phyloP scores from a whole-genome alignment of 2,329 filamentous ascomycete species.

The Ceratocystis smalleyi region DNA sequence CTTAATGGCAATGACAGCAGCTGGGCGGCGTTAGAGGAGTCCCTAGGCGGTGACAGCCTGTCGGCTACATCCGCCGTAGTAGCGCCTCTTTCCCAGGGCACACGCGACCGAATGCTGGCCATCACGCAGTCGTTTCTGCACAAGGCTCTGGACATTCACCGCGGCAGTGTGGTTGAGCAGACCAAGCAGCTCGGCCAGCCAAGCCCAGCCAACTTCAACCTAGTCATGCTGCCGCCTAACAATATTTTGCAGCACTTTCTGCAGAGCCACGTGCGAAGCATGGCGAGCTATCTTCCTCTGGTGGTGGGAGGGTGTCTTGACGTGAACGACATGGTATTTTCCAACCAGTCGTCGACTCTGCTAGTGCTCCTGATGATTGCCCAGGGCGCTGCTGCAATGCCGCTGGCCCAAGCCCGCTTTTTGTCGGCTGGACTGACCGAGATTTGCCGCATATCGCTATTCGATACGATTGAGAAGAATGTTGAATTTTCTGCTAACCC shows the following conservation, averaged over 20 bases:
- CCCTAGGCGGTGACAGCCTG: slow-evolving; percentile 23
- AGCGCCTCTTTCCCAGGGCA: slow-evolving; percentile 32
- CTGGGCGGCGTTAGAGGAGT: slow-evolving; percentile 32
- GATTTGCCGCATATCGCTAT: slow-evolving; percentile 55
- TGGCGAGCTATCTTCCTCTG: slow-evolving; percentile 51
- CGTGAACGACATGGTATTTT: slow-evolving; percentile 50
- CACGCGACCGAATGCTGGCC: slow-evolving; percentile 53
- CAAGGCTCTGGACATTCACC: slow-evolving; percentile 54
- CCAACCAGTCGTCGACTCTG: slow-evolving; percentile 49
- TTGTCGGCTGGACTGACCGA: slow-evolving; percentile 52
- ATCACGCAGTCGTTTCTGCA: slow-evolving; percentile 56
- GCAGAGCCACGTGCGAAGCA: slow-evolving; percentile 47
- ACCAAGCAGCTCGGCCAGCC: slow-evolving; percentile 26
- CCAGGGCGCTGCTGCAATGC: slow-evolving; percentile 51
- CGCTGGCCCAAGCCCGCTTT: slow-evolving; percentile 47
- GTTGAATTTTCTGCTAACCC: slow-evolving; percentile 52
- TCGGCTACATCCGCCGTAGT: slow-evolving; percentile 23
- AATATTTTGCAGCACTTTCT: slow-evolving; percentile 53
- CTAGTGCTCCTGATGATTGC: slow-evolving; percentile 58
- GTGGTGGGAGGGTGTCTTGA: slow-evolving; percentile 45
- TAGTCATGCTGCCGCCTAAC: slow-evolving; percentile 49
- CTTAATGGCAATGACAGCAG: slow-evolving; percentile 31
- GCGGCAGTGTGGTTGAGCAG: slow-evolving; percentile 23
- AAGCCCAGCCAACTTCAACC: slow-evolving; percentile 39
- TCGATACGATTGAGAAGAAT: slow-evolving; percentile 57